Evolutionary conservation across 2,329 filamentous ascomycete genomes (phyloP).

Genomic region (Neodidymelliopsis sp.): DNA sequence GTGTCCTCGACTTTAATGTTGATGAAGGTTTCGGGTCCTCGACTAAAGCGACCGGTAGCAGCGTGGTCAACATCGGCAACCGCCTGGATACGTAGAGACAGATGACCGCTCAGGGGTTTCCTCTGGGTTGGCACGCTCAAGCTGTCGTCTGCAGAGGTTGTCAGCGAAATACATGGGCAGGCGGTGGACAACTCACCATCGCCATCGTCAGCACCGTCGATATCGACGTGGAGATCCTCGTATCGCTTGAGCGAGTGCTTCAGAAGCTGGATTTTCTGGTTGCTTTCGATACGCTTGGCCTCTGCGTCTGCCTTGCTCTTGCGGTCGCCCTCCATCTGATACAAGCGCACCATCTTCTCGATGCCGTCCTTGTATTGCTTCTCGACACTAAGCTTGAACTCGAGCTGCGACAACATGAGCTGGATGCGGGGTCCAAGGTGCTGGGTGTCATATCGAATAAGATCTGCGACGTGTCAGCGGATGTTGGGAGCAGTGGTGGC

Average conservation of each 20-base stretch:
- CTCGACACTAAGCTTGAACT: constrained; percentile 98
- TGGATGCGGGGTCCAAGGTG: constrained; percentile 97
- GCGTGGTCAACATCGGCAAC: constrained; percentile 96
- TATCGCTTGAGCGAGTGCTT: constrained; percentile 97
- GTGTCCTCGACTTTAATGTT: constrained; percentile 96
- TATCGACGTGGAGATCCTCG: constrained; percentile 94
- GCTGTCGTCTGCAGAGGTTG: constrained; percentile 78
- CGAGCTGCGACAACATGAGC: constrained; percentile 97
- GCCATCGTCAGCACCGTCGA: constrained; percentile 76
- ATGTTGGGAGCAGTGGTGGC: constrained; percentile 3
- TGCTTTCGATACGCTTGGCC: constrained; percentile 88
- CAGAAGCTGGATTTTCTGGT: constrained; percentile 94
- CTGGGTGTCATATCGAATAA: constrained; percentile 98
- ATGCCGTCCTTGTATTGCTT: constrained; percentile 99
- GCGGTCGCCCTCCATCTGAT: constrained; percentile 95
- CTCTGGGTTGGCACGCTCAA: constrained; percentile 93
- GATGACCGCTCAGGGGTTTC: constrained; percentile 91
- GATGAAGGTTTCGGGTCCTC: constrained; percentile 93
- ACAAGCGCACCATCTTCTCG: constrained; percentile 98
- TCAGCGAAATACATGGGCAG: constrained; percentile 10
- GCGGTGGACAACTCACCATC: constrained; percentile 70
- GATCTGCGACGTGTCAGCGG: constrained; percentile 64
- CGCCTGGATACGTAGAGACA: constrained; percentile 84
- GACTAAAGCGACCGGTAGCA: constrained; percentile 78
- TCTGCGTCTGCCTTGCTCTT: constrained; percentile 96